Evolutionary conservation across 2,329 filamentous ascomycete species (phyloP).

Genomic region (Pseudohalonectria lignicola): DNA sequence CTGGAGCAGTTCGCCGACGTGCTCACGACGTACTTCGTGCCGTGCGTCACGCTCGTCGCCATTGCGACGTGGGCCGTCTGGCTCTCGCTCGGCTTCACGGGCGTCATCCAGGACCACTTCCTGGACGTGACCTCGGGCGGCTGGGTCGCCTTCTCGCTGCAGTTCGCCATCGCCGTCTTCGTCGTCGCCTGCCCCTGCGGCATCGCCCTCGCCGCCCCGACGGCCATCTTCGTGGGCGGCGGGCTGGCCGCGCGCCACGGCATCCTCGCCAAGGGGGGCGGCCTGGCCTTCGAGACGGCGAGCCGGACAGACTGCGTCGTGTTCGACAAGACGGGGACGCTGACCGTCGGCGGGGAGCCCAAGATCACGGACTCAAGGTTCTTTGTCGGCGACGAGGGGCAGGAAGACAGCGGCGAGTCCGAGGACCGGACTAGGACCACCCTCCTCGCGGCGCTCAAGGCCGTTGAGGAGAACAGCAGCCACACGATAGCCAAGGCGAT

Average conservation of each 20-base stretch:
- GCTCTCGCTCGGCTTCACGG: conserved; percentile 52
- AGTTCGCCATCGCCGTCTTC: conserved; percentile 79
- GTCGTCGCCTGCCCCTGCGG: conserved; percentile 82
- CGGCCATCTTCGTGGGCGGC: conserved; percentile 73
- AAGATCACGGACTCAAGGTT: conserved; percentile 47
- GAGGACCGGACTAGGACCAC: conserved; percentile 2
- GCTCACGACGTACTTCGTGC: conserved; percentile 68
- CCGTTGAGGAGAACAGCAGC: conserved; percentile 59
- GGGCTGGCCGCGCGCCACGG: conserved; percentile 70
- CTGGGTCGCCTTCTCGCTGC: conserved; percentile 63
- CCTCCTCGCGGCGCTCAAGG: conserved; percentile 43
- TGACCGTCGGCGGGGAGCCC: conserved; percentile 64
- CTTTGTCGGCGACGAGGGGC: conserved; percentile 23
- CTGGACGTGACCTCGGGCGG: conserved; percentile 45
- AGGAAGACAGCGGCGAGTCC: conserved; percentile 12
- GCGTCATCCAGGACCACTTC: conserved; percentile 44
- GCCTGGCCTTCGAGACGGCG: conserved; percentile 77
- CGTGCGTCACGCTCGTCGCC: conserved; percentile 57
- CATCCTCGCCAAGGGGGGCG: conserved; percentile 74
- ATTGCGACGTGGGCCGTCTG: conserved; percentile 62
- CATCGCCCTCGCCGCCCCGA: conserved; percentile 74
- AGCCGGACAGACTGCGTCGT: conserved; percentile 68
- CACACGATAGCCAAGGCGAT: conserved; percentile 67
- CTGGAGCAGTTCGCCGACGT: conserved; percentile 65
- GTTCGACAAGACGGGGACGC: conserved; percentile 81